Evolutionary conservation across 768 basidiomycete genomes (phyloP), one percentile per base, ranked within the genome.

Genomic region (Tricholoma sp.): DNA sequence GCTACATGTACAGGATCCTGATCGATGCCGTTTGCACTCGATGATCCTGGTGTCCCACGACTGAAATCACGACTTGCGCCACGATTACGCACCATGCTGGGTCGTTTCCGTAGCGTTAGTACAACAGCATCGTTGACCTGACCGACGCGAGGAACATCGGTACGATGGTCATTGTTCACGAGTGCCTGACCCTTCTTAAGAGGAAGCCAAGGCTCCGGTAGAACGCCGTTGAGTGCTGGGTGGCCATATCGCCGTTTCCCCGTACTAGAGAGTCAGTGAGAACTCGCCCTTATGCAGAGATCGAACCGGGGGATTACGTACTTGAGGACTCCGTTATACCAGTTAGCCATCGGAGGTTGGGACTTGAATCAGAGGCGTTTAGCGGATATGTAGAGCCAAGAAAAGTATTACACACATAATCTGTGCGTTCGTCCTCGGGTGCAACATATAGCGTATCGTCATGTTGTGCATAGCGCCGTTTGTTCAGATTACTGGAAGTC

Each of bases 401-500:
- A 24, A 35, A 55, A 43, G 1, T n/a, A n/a, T n/a, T n/a, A 71
- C 80, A 58, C 60, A 89, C 89, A 70, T 95, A 95, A 72, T 95
- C 91, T 16, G 94, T 95, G 32, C 89, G 78, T 63, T 91, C 89
- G 67, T 96, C 94, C 64, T 95, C 93, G 0, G 94, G 94, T 5
- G 95, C 96, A 53, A 97, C 91, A 66, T 98, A 98, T 29, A 98
- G 69, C 1, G 90, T 94, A 61, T 97, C 95, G 61, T 97, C 95
- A 64, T 94, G 93, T 66, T 91, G 86, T 2, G 91, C 92, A 67
- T 98, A 98, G 62, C 95, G 78, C 57, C 91, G 78, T 51, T 90
- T 82, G 64, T 86, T 96, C 55, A 98, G 70, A 64, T 94, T 89
- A 61, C 93, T 91, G 55, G 52, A 27, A 50, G 27, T n/a, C 29